Evolutionary conservation across 75 land plant genomes (phyloP).

Genomic region (Gnetum montanum): DNA sequence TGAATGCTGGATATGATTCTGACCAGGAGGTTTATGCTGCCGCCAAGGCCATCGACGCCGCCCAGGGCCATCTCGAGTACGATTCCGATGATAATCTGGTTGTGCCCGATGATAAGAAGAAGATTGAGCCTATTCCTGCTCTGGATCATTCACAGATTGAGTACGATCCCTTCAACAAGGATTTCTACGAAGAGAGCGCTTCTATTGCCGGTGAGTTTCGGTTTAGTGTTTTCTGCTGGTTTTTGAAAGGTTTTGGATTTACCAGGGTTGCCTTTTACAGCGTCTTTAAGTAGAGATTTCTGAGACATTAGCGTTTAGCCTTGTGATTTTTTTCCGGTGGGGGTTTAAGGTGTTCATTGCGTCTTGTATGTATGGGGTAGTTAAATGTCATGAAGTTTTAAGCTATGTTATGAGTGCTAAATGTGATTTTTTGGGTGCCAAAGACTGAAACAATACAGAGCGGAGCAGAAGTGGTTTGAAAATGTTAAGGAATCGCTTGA

Average conservation of each 20-base stretch:
- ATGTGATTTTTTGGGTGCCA: too few species aligned
- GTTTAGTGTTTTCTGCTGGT: too few species aligned
- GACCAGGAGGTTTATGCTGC: conserved; percentile 99
- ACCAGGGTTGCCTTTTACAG: too few species aligned
- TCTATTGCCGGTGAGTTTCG: conserved; percentile 70
- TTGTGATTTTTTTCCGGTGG: not conserved
- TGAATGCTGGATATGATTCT: conserved; percentile 92
- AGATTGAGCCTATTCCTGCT: conserved; percentile 82
- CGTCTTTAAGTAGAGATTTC: too few species aligned
- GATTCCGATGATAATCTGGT: conserved; percentile 93
- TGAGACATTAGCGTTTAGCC: too few species aligned
- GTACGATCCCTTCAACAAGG: conserved; percentile 81
- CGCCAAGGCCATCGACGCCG: conserved; percentile 94
- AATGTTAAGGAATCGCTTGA: too few species aligned
- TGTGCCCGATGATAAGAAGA: conserved; percentile 54
- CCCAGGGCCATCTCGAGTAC: conserved; percentile 78
- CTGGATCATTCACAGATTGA: conserved; percentile 74
- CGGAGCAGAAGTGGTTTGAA: too few species aligned
- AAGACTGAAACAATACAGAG: too few species aligned
- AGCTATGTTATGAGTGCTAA: too few species aligned
- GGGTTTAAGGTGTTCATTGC: not conserved
- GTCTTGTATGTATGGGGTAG: too few species aligned
- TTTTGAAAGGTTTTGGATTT: not conserved
- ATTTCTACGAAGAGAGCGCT: conserved; percentile 83
- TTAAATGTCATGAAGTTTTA: too few species aligned